Percentiles rank a stretch among this genome's conserved stretches.
phyloP scores from a whole-genome alignment of 2,329 filamentous ascomycete species.

The Phyllosticta citribraziliensis region DNA sequence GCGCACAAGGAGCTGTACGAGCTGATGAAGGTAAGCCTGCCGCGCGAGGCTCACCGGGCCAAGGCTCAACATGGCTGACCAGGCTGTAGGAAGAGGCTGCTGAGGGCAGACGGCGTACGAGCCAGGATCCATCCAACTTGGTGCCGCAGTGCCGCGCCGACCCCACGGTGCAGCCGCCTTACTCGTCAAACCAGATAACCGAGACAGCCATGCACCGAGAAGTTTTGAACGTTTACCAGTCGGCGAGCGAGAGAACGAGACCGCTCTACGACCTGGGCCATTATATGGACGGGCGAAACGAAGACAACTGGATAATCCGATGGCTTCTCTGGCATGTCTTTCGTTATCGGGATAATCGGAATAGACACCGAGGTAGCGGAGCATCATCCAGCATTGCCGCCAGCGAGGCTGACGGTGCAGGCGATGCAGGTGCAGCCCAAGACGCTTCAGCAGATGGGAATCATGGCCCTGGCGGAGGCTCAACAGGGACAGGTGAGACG shows the following conservation, averaged over 20 bases:
- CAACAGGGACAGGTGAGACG: constrained; percentile 7
- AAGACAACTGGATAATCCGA: constrained; percentile 42
- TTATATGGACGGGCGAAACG: constrained; percentile 30
- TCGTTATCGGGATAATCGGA: constrained; percentile 35
- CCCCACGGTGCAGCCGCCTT: constrained; percentile 27
- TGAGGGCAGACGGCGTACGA: constrained; percentile 32
- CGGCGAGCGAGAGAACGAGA: constrained; percentile 29
- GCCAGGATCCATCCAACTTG: constrained; percentile 28
- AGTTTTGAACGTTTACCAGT: constrained; percentile 32
- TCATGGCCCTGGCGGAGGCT: constrained; percentile 5
- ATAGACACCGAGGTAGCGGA: constrained; percentile 11
- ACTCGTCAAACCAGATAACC: constrained; percentile 38
- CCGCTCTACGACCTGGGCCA: constrained; percentile 33
- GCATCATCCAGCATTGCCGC: constrained; percentile 10
- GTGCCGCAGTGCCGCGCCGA: constrained; percentile 26
- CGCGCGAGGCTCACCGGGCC: background rate
- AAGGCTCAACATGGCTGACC: constrained; percentile 2
- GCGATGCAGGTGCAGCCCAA: constrained; percentile 7
- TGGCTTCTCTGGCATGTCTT: constrained; percentile 45
- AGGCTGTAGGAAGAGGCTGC: constrained; percentile 34
- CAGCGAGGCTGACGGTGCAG: constrained; percentile 9
- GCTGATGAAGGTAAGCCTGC: constrained; percentile 33
- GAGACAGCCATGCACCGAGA: constrained; percentile 39
- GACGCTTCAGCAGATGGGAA: constrained; percentile 7
- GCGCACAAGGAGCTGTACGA: constrained; percentile 29